Evolutionary conservation across 768 basidiomycete genomes (phyloP).

Genomic region (Tricholoma matsutake): DNA sequence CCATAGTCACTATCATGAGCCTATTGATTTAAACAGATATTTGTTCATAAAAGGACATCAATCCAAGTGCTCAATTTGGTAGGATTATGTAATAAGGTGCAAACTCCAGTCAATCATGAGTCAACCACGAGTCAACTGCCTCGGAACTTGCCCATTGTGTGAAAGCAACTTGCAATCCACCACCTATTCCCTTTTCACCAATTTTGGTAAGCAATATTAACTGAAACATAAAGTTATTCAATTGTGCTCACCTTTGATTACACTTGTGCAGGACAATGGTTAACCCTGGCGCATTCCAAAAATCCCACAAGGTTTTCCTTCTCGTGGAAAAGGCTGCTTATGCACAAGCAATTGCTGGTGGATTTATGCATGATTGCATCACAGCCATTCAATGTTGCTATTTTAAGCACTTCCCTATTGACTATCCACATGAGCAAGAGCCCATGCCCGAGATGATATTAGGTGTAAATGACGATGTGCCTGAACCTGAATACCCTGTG

Average conservation of each 20-base stretch:
- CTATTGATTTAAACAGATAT: too few species aligned
- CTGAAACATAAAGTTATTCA: background rate
- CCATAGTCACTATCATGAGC: too few species aligned
- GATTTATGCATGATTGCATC: background rate
- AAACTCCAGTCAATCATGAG: too few species aligned
- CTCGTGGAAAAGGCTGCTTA: background rate
- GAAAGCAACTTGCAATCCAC: background rate
- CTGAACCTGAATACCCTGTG: background rate
- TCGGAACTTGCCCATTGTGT: too few species aligned
- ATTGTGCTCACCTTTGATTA: background rate
- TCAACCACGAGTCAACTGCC: too few species aligned
- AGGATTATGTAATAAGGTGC: too few species aligned
- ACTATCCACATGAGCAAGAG: slow-evolving; percentile 6
- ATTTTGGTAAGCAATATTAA: background rate
- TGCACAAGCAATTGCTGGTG: background rate
- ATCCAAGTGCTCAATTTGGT: too few species aligned
- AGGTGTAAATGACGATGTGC: background rate
- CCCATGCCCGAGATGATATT: background rate
- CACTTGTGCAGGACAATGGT: background rate
- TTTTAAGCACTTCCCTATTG: slow-evolving; percentile 12
- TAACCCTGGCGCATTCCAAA: background rate
- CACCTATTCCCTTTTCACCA: background rate
- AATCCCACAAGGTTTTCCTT: background rate
- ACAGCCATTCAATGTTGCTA: slow-evolving; percentile 8
- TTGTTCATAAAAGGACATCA: too few species aligned